Conservation (phyloP, 495 filamentous ascomycete species). For the Xylaria nigripes region DNA sequence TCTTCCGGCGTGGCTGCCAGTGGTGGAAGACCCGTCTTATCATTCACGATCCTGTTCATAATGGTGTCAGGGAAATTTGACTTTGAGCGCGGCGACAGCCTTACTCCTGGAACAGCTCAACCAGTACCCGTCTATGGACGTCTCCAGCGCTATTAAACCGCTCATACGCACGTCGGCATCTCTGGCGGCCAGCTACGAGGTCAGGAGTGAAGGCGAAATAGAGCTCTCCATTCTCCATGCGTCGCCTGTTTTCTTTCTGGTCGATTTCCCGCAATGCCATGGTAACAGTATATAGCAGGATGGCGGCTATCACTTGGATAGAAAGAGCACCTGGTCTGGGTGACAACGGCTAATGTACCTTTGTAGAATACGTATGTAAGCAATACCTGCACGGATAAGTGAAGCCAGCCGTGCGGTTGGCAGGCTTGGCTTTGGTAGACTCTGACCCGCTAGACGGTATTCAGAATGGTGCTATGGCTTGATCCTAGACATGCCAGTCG, state of each 20-base stretch:
- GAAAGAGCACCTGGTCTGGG: not conserved
- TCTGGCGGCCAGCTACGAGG: conserved; percentile 45
- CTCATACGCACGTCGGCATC: conserved; percentile 51
- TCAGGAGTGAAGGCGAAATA: conserved; percentile 42
- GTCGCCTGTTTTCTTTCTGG: conserved; percentile 35
- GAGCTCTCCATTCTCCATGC: conserved; percentile 45
- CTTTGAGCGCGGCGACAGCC: conserved; percentile 14
- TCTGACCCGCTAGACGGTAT: no score
- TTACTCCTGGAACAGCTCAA: conserved; percentile 71
- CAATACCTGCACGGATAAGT: no score
- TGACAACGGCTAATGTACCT: not conserved
- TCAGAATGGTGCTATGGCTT: no score
- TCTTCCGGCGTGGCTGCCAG: conserved; percentile 42
- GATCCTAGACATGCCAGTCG: no score
- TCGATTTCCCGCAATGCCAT: conserved; percentile 10
- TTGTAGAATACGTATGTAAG: not conserved
- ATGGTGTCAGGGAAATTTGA: not conserved
- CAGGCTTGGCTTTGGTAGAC: no score
- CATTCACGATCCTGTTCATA: conserved; percentile 46
- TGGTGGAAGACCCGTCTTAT: conserved; percentile 55
- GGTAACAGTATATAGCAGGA: not conserved
- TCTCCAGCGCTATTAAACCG: conserved; percentile 57
- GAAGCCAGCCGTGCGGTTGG: no score
- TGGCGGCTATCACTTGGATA: not conserved
- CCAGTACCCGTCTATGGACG: conserved; percentile 45